A percentile compares a stretch with the other conserved stretches of the same genome.
Conservation (phyloP, 2,329 filamentous ascomycete genomes). For the Ilyonectria mors-panacis region DNA sequence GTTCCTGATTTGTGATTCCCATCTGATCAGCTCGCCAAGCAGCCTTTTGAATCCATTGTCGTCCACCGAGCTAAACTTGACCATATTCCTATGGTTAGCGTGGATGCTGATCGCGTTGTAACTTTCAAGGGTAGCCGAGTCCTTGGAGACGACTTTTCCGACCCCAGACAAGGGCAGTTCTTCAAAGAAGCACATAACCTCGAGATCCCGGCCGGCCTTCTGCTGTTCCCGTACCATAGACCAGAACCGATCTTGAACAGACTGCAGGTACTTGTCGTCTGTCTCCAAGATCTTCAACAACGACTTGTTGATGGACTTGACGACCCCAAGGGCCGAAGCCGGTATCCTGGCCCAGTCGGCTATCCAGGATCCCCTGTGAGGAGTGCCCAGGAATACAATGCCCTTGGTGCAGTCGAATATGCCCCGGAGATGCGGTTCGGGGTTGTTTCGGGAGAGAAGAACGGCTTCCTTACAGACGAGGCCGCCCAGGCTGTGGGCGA, state of each 20-base stretch:
- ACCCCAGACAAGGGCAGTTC: conserved; percentile 48
- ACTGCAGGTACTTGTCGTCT: conserved; percentile 42
- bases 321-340: conserved; percentile 46
- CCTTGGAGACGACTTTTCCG: conserved; percentile 47
- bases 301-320: conserved; percentile 51
- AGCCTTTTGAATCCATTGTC: conserved; percentile 50
- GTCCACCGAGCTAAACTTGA: conserved; percentile 48
- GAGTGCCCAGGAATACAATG: conserved; percentile 58
- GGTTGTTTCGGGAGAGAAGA: conserved; percentile 49
- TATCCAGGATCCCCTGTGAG: conserved; percentile 53
- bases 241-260: conserved; percentile 46
- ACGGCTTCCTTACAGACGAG: conserved; percentile 57
- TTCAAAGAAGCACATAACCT: conserved; percentile 55
- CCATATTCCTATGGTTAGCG: conserved; percentile 53
- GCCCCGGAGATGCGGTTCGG: conserved; percentile 47
- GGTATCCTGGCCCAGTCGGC: conserved; percentile 53
- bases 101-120: conserved; percentile 49
- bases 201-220: conserved; percentile 32
- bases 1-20: conserved; percentile 5
- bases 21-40: conserved; percentile 36
- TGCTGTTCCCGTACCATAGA: conserved; percentile 40
- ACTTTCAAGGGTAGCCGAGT: conserved; percentile 50
- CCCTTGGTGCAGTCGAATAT: conserved; percentile 49
- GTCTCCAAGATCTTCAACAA: conserved; percentile 48
- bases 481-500: conserved; percentile 58